These are phyloP conservation scores for Cucumis cinereus DNA, from an alignment of 306 rosid genomes.

Conservation along the genomic window DNA sequence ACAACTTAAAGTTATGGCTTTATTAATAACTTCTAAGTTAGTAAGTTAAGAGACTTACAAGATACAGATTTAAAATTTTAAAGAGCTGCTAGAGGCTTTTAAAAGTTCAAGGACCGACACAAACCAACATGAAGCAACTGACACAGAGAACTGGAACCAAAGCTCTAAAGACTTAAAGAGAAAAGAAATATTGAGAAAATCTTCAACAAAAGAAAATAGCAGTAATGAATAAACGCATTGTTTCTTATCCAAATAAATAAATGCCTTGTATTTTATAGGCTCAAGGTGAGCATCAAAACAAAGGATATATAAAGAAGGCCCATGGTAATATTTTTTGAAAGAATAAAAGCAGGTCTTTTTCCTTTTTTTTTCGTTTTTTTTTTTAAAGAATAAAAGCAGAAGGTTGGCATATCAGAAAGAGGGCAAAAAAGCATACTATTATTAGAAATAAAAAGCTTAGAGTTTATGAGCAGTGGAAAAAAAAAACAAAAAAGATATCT, in stretches of 20 bases:
- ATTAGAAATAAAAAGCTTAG: not conserved
- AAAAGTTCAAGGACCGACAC: not conserved
- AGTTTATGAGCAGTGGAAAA: not conserved
- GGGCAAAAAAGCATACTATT: not conserved
- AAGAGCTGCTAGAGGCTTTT: not conserved
- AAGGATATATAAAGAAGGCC: not conserved
- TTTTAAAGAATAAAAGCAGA: not conserved
- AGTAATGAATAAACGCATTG: no score
- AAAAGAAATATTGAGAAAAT: not conserved
- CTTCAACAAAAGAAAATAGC: not conserved
- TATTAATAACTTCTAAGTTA: no score
- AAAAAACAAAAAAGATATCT: not conserved
- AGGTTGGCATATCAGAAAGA: not conserved
- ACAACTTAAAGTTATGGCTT: not conserved
- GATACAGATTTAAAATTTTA: not conserved
- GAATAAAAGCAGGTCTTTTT: not conserved
- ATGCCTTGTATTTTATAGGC: not conserved
- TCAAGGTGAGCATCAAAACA: not conserved
- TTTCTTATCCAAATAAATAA: not conserved
- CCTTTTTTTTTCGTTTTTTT: no score
- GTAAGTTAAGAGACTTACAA: not conserved
- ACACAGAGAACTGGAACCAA: not conserved
- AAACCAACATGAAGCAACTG: not conserved
- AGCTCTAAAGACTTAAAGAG: not conserved
- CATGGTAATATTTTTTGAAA: not conserved